Base-by-base conservation (phyloP, 1,139 yeast genomes). In the Geotrichum histeridarum region DNA sequence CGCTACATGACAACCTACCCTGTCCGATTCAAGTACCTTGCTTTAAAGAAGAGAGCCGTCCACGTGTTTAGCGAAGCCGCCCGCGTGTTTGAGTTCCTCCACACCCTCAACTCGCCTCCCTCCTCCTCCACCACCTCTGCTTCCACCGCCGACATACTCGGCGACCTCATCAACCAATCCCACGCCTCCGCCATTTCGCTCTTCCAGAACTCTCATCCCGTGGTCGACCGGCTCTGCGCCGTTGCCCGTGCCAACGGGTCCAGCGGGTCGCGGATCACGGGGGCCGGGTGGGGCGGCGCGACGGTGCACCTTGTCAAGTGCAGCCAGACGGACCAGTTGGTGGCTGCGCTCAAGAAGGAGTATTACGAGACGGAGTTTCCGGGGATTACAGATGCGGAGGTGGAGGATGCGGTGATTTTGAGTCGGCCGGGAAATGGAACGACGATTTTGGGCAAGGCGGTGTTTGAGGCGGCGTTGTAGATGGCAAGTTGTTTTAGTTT, bases 221-320 rank as follows among this genome's bases (percentile, higher is more conserved):
- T 76, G 59, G 77, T 80, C 55, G 82, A 80, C 56, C 69, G 70
- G 8, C 70, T 84, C 39, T 80, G 85, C 65, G 55, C 62, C 11
- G 76, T 84, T 59, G 88, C 87, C 2, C 68, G 73, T 30, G 66
- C 63, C 3, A 74, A 78, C 58, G 90, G 90, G 4, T 74, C 88
- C 1, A 75, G 70, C 57, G 90, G 90, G 30, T 80, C 88, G 3
- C 75, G 91, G 60, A 78, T 83, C 39, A 84, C 91, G 8, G 91
- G 91, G 42, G 90, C 91, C n/a, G 91, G 90, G 8, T 84, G 83
- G 77, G 91, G 91, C 44, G 91, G 91, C 8, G 82, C 85, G 37
- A 75, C 84, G 1, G 86, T 84, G 27, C 87, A 83, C 65, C 70
- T 84, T 55, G 82, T 84, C 15, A 73, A 80, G 2, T 67, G 73